Evolutionary conservation across 2,329 filamentous ascomycete genomes (phyloP).

Genomic region (Nannizziopsis arthrosporioides): DNA sequence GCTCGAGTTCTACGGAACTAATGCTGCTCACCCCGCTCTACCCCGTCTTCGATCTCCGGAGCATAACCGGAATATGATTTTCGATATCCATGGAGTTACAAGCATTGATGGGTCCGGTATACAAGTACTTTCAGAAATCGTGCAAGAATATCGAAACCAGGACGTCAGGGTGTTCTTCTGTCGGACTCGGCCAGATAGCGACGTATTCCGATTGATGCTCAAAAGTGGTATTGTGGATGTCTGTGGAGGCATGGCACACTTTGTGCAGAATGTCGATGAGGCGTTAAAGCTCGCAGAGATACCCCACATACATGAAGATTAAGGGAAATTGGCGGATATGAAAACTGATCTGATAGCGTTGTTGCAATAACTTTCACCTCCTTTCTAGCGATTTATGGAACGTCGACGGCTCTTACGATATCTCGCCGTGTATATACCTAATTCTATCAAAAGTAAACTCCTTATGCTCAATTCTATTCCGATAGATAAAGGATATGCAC

Average conservation of each 20-base stretch:
- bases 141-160: conserved; percentile 62
- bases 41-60: conserved; percentile 66
- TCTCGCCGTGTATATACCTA: no score
- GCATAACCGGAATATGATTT: conserved; percentile 83
- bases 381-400: no score
- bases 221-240: conserved; percentile 74
- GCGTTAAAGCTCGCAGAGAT: conserved; percentile 70
- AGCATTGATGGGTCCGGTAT: conserved; percentile 85
- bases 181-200: conserved; percentile 38
- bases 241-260: conserved; percentile 65
- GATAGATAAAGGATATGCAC: no score
- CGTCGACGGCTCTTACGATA: no score
- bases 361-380: neutral
- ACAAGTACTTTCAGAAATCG: conserved; percentile 84
- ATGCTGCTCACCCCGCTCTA: conserved; percentile 70
- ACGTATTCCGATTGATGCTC: conserved; percentile 61
- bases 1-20: conserved; percentile 83
- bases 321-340: neutral
- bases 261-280: conserved; percentile 72
- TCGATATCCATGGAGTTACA: conserved; percentile 96
- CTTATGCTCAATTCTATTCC: no score
- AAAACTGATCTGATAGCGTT: neutral
- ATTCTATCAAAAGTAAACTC: no score
- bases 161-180: conserved; percentile 52
- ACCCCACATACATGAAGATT: conserved; percentile 38